phyloP scores from a whole-genome alignment of 192 early-diverging fungal species.

The Glomus cerebriforme region DNA sequence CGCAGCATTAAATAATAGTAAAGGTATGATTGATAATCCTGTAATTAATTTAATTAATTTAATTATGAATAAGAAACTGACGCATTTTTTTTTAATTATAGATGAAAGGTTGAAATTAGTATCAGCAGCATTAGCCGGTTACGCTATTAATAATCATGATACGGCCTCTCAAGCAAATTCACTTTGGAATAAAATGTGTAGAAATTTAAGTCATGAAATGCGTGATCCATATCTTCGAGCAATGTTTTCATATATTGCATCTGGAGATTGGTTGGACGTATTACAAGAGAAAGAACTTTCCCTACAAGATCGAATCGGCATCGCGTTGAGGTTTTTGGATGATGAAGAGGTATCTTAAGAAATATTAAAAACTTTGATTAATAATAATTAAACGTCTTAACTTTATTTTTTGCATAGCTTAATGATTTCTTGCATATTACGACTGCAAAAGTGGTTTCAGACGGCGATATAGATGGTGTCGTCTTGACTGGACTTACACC shows the following conservation, averaged over 20 bases:
- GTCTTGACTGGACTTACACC: conserved; percentile 79
- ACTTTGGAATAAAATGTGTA: conserved; percentile 66
- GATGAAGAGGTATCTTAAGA: conserved; percentile 67
- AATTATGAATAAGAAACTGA: neutral
- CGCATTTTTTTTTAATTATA: conserved; percentile 34
- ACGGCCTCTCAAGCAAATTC: conserved; percentile 25
- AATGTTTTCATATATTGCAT: conserved; percentile 87
- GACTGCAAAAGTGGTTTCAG: conserved; percentile 52
- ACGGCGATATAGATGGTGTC: conserved; percentile 81
- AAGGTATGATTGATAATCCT: conserved; percentile 34
- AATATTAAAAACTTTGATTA: neutral
- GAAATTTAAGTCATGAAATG: conserved; percentile 59
- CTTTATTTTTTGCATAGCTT: conserved; percentile 46
- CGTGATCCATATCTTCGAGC: conserved; percentile 78
- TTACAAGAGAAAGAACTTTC: conserved; percentile 71
- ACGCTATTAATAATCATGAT: conserved; percentile 36
- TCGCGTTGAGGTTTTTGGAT: conserved; percentile 83
- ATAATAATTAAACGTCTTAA: too few species aligned
- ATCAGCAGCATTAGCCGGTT: conserved; percentile 70
- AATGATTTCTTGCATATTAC: conserved; percentile 59
- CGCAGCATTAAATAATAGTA: conserved; percentile 56
- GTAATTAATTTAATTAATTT: neutral
- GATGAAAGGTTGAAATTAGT: conserved; percentile 84
- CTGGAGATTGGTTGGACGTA: conserved; percentile 79
- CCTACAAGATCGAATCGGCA: conserved; percentile 75